Conservation (phyloP, 2,329 filamentous ascomycete genomes). For the Anthostomella pinea region DNA sequence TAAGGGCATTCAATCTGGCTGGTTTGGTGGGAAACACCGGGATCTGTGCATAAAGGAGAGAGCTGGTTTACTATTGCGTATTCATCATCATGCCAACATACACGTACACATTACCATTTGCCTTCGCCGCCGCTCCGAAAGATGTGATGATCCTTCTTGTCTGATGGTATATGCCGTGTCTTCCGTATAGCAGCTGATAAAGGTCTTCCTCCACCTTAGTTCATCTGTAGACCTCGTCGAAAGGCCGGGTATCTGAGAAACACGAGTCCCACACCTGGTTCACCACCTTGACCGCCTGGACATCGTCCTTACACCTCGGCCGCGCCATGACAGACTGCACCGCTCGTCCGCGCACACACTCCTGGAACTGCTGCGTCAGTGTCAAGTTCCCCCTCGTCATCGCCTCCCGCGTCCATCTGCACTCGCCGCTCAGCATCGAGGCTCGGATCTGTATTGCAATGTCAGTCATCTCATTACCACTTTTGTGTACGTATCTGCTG, state of each 20-base stretch:
- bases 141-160: no score
- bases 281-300: constrained; percentile 81
- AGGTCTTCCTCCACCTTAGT: no score
- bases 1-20: no score
- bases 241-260: constrained; percentile 89
- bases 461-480: neutral
- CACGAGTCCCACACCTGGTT: constrained; percentile 99
- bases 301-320: constrained; percentile 78
- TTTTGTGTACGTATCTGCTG: no score
- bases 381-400: constrained; percentile 83
- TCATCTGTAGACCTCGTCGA: constrained; percentile 92
- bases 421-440: constrained; percentile 89
- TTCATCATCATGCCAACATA: constrained; percentile 15
- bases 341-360: constrained; percentile 82
- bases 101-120: constrained; percentile 8
- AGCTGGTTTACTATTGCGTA: constrained; percentile 17
- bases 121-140: no score
- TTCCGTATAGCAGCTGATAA: no score
- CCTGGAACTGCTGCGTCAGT: constrained; percentile 87
- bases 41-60: constrained; percentile 24
- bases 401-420: constrained; percentile 83
- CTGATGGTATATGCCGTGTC: no score
- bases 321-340: constrained; percentile 75
- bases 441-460: constrained; percentile 70
- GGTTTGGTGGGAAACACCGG: constrained; percentile 4